Conservation (phyloP, 805 yeast genomes). For the Suhomyces sp. region DNA sequence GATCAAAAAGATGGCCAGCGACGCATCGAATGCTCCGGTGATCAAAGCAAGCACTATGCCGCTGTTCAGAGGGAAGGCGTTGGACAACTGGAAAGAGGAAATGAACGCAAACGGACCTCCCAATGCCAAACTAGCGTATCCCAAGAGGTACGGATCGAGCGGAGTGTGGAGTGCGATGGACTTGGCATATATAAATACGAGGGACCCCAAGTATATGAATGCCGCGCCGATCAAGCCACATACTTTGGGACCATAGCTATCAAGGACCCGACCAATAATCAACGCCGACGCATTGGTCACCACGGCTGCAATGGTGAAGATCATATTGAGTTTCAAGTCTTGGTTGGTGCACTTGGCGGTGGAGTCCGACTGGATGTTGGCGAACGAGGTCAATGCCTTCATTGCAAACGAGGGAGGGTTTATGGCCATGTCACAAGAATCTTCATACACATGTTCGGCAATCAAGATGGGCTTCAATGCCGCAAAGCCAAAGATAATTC, state of each 20-base stretch:
- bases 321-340: conserved; percentile 54
- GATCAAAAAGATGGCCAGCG: conserved; percentile 51
- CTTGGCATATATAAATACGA: conserved; percentile 44
- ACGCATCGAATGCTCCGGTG: conserved; percentile 60
- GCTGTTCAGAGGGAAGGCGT: conserved; percentile 52
- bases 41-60: conserved; percentile 52
- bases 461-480: conserved; percentile 84
- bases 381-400: not conserved
- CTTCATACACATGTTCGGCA: conserved; percentile 70
- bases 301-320: conserved; percentile 58
- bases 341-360: conserved; percentile 47
- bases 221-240: conserved; percentile 53
- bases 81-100: conserved; percentile 55
- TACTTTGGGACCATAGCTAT: conserved; percentile 48
- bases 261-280: conserved; percentile 48
- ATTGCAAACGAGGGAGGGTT: conserved; percentile 4
- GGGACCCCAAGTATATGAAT: conserved; percentile 45
- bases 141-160: conserved; percentile 52
- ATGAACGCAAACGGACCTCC: conserved; percentile 59
- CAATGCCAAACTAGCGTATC: conserved; percentile 51
- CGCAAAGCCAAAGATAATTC: conserved; percentile 93
- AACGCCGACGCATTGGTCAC: conserved; percentile 54
- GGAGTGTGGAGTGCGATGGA: conserved; percentile 12
- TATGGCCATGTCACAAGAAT: conserved; percentile 46
- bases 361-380: not conserved